Percentiles rank a stretch among this genome's conserved stretches.
phyloP scores from a whole-genome alignment of 768 basidiomycete genomes.

The Lactarius evosmus region DNA sequence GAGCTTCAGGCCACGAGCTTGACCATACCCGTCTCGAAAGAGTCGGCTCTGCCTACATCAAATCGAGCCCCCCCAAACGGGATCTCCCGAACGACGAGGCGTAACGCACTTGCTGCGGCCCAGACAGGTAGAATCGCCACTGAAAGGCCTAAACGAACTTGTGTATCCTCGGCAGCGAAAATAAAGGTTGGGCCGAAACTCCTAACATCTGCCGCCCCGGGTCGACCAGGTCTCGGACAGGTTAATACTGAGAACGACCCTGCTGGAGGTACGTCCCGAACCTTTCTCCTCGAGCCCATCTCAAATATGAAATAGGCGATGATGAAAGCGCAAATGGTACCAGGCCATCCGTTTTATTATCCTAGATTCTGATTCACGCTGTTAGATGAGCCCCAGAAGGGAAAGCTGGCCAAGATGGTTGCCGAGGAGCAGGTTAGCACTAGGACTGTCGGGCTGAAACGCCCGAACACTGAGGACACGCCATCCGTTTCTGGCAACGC shows the following conservation, averaged over 20 bases:
- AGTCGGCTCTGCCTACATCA: conserved; percentile 1
- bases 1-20: conserved; percentile 1
- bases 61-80: neutral
- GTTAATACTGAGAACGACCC: neutral
- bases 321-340: neutral
- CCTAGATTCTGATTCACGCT: neutral
- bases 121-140: neutral
- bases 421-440: neutral
- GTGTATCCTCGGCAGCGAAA: neutral
- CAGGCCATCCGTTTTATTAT: neutral
- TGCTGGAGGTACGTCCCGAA: neutral
- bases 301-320: conserved; percentile 2
- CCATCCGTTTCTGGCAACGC: neutral
- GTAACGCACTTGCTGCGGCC: neutral
- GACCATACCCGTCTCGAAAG: neutral
- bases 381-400: conserved; percentile 5
- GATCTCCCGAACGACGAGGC: conserved; percentile 2
- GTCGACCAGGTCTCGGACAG: neutral
- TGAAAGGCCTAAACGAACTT: conserved; percentile 12
- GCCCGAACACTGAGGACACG: conserved; percentile 1
- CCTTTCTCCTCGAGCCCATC: neutral
- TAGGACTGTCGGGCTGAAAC: neutral
- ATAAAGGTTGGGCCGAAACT: neutral
- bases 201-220: neutral
- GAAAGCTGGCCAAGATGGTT: neutral